Evolutionary conservation across 2,329 filamentous ascomycete species (phyloP), one percentile per base, ranked within the genome.

Genomic region (Paecilomyces dactylethromorphus): DNA sequence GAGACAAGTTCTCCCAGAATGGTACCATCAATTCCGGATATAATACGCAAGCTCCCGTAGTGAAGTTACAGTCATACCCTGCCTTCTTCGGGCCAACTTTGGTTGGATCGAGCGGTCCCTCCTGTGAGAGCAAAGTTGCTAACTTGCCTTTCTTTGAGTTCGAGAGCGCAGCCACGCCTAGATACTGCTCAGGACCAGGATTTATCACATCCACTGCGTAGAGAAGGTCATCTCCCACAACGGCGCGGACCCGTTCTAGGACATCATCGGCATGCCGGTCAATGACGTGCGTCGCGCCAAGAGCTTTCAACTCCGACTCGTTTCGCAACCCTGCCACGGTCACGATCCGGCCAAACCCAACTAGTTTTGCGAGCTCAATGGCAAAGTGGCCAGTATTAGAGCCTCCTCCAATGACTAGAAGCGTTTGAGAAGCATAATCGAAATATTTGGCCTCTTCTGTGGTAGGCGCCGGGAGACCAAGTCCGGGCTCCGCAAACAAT

Each of bases 261-360:
- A 77, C 64, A 7, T 50, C 56, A 3, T 69, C 67, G 5, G 60
- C 69, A 56, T 77, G 70, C 3, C 77, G 75, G 56, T 76, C 72
- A n/a, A 78, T 60, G 1, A 79, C 68, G 60, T 78, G 69, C 1
- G 76, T 78, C 0, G 78, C 78, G 1, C 77, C 77, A 18, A 65
- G 68, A 7, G 33, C 56, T 50, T 66, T 70, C 29, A 79, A 61
- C 56, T 73, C 67, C 4, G 58, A 60, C 22, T 70, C 69, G 10
- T 68, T 59, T 13, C 12, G 35, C 12, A 39, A 5, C 1, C 71
- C 71, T 21, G 70, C 71, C 0, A 74, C 70, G 1, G 73, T 71
- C 22, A 80, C 68, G 49, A 79, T 77, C 3, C 60, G 68, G 0
- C 75, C 75, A 49, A 79, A 68, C 0, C 73, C 73, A 2, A 69